Evolutionary conservation across 192 early-diverging fungal species (phyloP).

Genomic region (Backusella parvicylindrica): DNA sequence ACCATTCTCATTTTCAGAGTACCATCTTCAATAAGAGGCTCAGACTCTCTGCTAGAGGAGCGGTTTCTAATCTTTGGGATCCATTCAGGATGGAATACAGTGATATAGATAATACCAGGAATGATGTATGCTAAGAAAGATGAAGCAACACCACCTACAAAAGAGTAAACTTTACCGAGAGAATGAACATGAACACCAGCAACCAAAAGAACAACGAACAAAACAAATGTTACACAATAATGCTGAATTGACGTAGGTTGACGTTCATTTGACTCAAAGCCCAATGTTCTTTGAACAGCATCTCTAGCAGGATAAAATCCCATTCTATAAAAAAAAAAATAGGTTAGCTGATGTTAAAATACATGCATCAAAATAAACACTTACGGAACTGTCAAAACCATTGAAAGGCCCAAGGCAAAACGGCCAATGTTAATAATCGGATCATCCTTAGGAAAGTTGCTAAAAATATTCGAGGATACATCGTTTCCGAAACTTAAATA

Average conservation of each 20-base stretch:
- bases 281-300: constrained; percentile 41
- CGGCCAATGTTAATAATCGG: constrained; percentile 58
- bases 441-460: constrained; percentile 59
- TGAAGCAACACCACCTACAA: constrained; percentile 49
- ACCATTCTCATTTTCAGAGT: neutral
- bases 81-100: constrained; percentile 34
- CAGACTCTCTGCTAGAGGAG: neutral
- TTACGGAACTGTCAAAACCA: constrained; percentile 58
- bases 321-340: constrained; percentile 23
- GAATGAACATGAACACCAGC: constrained; percentile 35
- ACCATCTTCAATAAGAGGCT: neutral
- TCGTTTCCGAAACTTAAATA: constrained; percentile 58
- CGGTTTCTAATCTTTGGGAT: neutral
- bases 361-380: constrained; percentile 1
- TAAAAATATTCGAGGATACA: constrained; percentile 62
- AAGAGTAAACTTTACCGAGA: constrained; percentile 44
- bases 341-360: constrained; percentile 9
- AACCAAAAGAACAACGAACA: constrained; percentile 36
- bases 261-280: constrained; percentile 31
- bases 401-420: constrained; percentile 52
- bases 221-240: constrained; percentile 34
- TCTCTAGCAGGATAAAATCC: constrained; percentile 47
- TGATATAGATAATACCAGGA: constrained; percentile 39
- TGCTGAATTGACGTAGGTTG: constrained; percentile 35
- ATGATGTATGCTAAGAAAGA: constrained; percentile 49